Conservation (phyloP, 345 rosid species). For the Acer saccharum region DNA sequence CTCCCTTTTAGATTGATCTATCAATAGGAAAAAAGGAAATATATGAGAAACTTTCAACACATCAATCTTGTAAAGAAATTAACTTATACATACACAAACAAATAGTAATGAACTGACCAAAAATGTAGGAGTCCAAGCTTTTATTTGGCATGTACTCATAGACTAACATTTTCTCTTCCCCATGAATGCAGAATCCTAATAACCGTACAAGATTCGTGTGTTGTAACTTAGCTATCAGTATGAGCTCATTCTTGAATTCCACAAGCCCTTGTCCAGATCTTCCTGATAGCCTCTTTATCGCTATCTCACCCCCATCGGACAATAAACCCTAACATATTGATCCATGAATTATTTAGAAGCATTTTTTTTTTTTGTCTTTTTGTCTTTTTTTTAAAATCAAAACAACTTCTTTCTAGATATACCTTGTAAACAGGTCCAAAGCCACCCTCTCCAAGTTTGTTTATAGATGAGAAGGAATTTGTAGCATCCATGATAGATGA, state of each 20-base stretch:
- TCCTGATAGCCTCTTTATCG: conserved; percentile 24
- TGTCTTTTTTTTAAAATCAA: too few relatives aligned
- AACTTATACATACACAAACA: too few relatives aligned
- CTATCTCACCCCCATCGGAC: conserved; percentile 16
- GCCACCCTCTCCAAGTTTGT: conserved; percentile 5
- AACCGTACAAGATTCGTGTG: conserved; percentile 26
- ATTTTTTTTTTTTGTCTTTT: too few relatives aligned
- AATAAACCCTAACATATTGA: conserved; percentile 15
- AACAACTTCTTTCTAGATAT: background rate
- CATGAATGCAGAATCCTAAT: conserved; percentile 16
- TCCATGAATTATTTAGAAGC: background rate
- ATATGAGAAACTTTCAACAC: too few relatives aligned
- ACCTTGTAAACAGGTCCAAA: conserved; percentile 19
- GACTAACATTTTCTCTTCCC: conserved; percentile 24
- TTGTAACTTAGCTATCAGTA: conserved; percentile 24
- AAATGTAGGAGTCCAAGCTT: too few relatives aligned
- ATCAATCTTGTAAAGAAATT: too few relatives aligned
- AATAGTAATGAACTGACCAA: too few relatives aligned
- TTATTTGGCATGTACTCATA: too few relatives aligned
- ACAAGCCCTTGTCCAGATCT: conserved; percentile 27
- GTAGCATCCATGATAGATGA: conserved; percentile 19
- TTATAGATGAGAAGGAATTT: background rate
- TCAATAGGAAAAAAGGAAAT: too few relatives aligned
- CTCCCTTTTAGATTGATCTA: too few relatives aligned
- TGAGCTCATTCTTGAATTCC: conserved; percentile 31